Evolutionary conservation across 768 basidiomycete genomes (phyloP).

Genomic region (Coprinellus micaceus): DNA sequence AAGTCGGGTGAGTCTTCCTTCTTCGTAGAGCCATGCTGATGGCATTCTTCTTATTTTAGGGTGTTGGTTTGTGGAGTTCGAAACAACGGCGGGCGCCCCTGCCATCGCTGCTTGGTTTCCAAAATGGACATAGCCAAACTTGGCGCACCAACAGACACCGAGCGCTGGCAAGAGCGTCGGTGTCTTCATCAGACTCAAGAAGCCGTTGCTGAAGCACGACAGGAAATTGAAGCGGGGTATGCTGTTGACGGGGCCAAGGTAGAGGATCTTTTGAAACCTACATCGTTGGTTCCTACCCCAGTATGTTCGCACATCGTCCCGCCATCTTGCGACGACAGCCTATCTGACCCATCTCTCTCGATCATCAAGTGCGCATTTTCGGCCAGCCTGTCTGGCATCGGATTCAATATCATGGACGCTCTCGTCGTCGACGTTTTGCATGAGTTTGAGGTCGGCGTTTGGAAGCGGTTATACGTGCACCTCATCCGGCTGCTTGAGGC

Average conservation of each 20-base stretch:
- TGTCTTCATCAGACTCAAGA: no score
- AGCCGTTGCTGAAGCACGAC: background rate
- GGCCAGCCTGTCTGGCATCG: conserved; percentile 7
- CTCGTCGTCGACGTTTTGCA: conserved; percentile 32
- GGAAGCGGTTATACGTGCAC: conserved; percentile 34
- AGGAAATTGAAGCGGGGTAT: background rate
- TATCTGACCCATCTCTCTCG: background rate
- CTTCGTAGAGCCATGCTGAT: background rate
- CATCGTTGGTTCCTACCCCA: background rate
- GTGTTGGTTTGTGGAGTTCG: conserved; percentile 26
- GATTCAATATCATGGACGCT: conserved; percentile 20
- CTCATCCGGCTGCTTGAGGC: conserved; percentile 29
- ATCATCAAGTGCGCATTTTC: conserved; percentile 29
- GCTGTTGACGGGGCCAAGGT: conserved; percentile 14
- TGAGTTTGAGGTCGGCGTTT: conserved; percentile 36
- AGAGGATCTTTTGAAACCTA: background rate
- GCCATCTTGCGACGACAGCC: no score
- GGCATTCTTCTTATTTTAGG: conserved; percentile 1
- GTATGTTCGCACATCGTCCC: background rate
- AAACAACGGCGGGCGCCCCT: conserved; percentile 33
- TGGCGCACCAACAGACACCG: conserved; percentile 14
- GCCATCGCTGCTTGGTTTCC: conserved; percentile 30
- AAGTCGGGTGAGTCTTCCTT: background rate
- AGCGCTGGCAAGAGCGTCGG: no score
- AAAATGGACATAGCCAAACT: conserved; percentile 24